Conservation (phyloP, 352 stramenopile species). For the Globisporangium alternatum region DNA sequence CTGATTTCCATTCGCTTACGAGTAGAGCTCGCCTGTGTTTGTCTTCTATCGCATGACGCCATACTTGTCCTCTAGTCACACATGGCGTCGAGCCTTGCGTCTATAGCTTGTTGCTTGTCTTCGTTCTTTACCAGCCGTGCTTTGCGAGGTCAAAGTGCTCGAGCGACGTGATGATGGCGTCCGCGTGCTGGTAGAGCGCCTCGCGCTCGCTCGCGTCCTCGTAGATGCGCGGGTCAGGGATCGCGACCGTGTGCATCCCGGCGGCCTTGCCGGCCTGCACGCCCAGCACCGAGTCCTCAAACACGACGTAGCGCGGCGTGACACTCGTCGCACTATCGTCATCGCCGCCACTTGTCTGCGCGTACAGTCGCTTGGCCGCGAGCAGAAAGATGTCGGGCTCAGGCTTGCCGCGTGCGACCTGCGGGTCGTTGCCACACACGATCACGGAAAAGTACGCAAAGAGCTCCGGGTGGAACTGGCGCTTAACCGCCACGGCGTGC, state of each 20-base stretch:
- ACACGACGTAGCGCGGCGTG: slow-evolving; percentile 51
- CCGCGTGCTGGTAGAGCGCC: slow-evolving; percentile 49
- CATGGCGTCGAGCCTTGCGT: not conserved
- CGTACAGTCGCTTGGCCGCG: slow-evolving; percentile 53
- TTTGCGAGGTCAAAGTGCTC: slow-evolving; percentile 54
- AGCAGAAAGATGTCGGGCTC: slow-evolving; percentile 80
- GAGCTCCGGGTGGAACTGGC: slow-evolving; percentile 57
- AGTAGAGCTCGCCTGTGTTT: not conserved
- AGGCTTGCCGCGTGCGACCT: slow-evolving; percentile 67
- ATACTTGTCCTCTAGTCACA: too few relatives aligned
- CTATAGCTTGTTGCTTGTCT: not conserved
- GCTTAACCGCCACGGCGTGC: slow-evolving; percentile 64
- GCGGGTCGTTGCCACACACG: slow-evolving; percentile 73
- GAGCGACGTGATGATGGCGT: slow-evolving; percentile 64
- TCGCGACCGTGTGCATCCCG: slow-evolving; percentile 65
- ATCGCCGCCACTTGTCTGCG: slow-evolving; percentile 17
- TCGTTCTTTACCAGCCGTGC: slow-evolving; percentile 35
- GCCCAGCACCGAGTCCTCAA: slow-evolving; percentile 75
- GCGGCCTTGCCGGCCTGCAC: slow-evolving; percentile 61
- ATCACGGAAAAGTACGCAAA: slow-evolving; percentile 76
- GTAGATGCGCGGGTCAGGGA: slow-evolving; percentile 72
- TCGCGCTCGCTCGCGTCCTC: slow-evolving; percentile 36
- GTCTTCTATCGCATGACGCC: not conserved
- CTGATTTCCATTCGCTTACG: not conserved
- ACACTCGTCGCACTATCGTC: slow-evolving; percentile 13